These are phyloP conservation scores for Mortierella sp. DNA, from an alignment of 371 early-diverging fungal species.

Conservation along the genomic window DNA sequence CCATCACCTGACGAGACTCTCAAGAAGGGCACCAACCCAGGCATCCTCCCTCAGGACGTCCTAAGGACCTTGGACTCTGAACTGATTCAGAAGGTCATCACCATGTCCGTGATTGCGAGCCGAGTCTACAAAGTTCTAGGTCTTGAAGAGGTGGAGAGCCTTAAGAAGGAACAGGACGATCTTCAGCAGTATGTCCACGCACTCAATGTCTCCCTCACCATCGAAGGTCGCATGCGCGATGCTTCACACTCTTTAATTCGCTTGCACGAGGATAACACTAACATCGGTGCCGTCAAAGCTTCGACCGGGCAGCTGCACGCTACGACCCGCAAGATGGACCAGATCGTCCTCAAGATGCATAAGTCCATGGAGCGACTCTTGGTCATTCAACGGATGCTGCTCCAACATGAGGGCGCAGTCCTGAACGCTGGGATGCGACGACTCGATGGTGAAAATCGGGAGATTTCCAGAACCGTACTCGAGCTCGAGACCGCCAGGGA, in stretches of 20 bases:
- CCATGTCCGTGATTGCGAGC: constrained; percentile 47
- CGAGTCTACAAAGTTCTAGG: constrained; percentile 43
- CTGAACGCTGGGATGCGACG: constrained; percentile 53
- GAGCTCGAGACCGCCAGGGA: constrained; percentile 39
- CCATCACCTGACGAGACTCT: constrained; percentile 46
- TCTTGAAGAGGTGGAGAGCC: constrained; percentile 35
- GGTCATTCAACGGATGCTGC: constrained; percentile 33
- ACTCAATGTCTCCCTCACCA: constrained; percentile 22
- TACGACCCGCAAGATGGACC: constrained; percentile 51
- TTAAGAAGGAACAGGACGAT: constrained; percentile 48
- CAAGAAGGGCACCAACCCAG: constrained; percentile 22
- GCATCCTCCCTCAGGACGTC: constrained; percentile 51
- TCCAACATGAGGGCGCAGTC: constrained; percentile 48
- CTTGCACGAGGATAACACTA: constrained; percentile 41
- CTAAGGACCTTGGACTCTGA: constrained; percentile 30
- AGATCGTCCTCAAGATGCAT: constrained; percentile 37
- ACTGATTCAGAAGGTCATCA: constrained; percentile 45
- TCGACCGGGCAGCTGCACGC: constrained; percentile 37
- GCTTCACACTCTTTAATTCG: constrained; percentile 43
- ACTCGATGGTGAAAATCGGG: constrained; percentile 49
- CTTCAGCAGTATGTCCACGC: constrained; percentile 31
- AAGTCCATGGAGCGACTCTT: constrained; percentile 37
- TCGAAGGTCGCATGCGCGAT: constrained; percentile 51
- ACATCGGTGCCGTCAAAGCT: constrained; percentile 42
- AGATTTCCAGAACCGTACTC: constrained; percentile 27